These are phyloP conservation scores for Pleurotus cornucopiae DNA, from an alignment of 768 basidiomycete genomes.

Conservation along the genomic window DNA sequence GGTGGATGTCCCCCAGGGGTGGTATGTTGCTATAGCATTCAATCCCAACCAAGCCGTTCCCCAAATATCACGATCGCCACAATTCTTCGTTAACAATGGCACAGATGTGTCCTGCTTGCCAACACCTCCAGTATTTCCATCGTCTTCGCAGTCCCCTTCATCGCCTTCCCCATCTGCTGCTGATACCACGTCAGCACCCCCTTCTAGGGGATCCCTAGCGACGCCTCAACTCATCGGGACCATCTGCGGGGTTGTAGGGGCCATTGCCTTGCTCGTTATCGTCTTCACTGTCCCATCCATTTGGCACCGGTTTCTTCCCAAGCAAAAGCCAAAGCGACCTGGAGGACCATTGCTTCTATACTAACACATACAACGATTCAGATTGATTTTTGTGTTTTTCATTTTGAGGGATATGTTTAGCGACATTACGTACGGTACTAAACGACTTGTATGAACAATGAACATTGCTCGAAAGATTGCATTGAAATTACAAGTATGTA, in stretches of 20 bases:
- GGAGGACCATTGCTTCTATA: slow-evolving; percentile 12
- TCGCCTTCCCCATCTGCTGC: slow-evolving; percentile 2
- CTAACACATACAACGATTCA: neutral
- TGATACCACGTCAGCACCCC: neutral
- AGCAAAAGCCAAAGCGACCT: slow-evolving; percentile 14
- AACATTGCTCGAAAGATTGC: neutral
- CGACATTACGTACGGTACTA: neutral
- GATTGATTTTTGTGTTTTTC: neutral
- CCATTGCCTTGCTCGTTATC: slow-evolving; percentile 16
- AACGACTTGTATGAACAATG: neutral
- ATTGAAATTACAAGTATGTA: slow-evolving; percentile 11
- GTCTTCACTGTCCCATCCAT: slow-evolving; percentile 20
- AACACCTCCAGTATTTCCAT: neutral
- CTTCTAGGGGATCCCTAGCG: slow-evolving; percentile 6
- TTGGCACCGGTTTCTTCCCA: slow-evolving; percentile 14
- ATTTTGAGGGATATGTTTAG: neutral
- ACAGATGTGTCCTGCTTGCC: slow-evolving; percentile 18
- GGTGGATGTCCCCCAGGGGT: slow-evolving; percentile 29
- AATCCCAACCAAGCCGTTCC: slow-evolving; percentile 14
- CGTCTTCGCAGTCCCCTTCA: slow-evolving; percentile 1
- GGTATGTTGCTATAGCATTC: slow-evolving; percentile 24
- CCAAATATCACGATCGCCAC: slow-evolving; percentile 19
- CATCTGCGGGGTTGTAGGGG: slow-evolving; percentile 19
- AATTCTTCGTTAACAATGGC: slow-evolving; percentile 25
- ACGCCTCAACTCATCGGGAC: slow-evolving; percentile 18